phyloP scores from a whole-genome alignment of 192 early-diverging fungal genomes.

The Lunasporangiospora selenospora region DNA sequence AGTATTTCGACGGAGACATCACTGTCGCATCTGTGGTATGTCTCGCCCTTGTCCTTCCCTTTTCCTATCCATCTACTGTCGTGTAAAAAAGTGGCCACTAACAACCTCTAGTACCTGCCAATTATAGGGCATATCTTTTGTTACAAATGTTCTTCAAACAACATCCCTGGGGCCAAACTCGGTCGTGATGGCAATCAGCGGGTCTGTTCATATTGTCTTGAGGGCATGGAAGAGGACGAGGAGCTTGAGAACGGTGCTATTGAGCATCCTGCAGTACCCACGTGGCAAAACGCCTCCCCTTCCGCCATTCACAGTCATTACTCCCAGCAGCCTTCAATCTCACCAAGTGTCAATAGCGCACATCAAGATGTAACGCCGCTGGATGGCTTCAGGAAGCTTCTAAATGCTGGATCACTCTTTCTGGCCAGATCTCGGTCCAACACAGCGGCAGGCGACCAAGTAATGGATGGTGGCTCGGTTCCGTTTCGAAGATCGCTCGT shows the following conservation, averaged over 20 bases:
- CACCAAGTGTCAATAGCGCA: slow-evolving; percentile 5
- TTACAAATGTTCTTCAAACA: slow-evolving; percentile 73
- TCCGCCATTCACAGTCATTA: slow-evolving; percentile 41
- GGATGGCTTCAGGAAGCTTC: slow-evolving; percentile 46
- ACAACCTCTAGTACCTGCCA: not conserved
- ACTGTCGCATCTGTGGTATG: slow-evolving; percentile 84
- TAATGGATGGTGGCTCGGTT: slow-evolving; percentile 18
- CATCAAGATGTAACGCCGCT: slow-evolving; percentile 27
- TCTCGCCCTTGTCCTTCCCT: not conserved
- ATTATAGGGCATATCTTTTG: slow-evolving; percentile 75
- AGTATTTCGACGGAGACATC: slow-evolving; percentile 74
- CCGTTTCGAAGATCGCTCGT: slow-evolving; percentile 56
- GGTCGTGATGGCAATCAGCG: slow-evolving; percentile 74
- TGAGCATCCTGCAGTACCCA: slow-evolving; percentile 21
- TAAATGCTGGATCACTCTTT: slow-evolving; percentile 46
- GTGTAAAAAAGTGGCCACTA: slow-evolving; percentile 4
- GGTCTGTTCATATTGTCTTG: slow-evolving; percentile 69
- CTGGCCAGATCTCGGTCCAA: slow-evolving; percentile 52
- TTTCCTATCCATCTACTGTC: not conserved
- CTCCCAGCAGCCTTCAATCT: slow-evolving; percentile 40
- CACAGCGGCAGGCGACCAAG: slow-evolving; percentile 39
- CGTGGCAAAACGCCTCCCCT: slow-evolving; percentile 18
- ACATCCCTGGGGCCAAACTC: slow-evolving; percentile 69
- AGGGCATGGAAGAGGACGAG: slow-evolving; percentile 59
- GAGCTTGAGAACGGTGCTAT: slow-evolving; percentile 24